phyloP scores from a whole-genome alignment of 2,329 filamentous ascomycete genomes.

The Trichoderma sp. region DNA sequence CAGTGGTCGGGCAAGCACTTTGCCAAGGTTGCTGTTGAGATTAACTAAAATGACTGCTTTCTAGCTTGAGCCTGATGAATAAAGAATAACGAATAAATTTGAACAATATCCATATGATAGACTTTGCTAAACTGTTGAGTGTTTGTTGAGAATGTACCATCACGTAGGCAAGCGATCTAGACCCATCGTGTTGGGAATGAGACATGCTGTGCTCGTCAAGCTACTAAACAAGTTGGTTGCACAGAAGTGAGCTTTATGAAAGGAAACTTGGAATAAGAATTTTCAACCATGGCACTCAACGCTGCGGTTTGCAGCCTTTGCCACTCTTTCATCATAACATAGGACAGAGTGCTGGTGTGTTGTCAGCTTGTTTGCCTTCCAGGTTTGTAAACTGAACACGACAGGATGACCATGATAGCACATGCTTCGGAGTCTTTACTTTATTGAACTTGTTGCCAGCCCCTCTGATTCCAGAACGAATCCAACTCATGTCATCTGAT shows the following conservation, averaged over 20 bases:
- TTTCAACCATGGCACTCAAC: not conserved
- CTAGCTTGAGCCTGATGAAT: not conserved
- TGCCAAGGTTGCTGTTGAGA: slow-evolving; percentile 39
- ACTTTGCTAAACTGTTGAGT: not conserved
- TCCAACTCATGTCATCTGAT: not conserved
- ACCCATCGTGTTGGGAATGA: not conserved
- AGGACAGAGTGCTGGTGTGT: not conserved
- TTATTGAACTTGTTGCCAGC: too few relatives aligned
- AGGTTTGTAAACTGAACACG: not conserved
- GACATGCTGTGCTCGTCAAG: not conserved
- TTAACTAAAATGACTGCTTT: slow-evolving; percentile 21
- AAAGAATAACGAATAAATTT: not conserved
- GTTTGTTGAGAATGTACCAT: not conserved
- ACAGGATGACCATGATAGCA: not conserved
- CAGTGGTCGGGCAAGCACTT: slow-evolving; percentile 38
- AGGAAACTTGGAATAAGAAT: not conserved
- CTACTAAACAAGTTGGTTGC: not conserved
- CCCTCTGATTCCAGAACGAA: not conserved
- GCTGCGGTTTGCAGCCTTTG: not conserved
- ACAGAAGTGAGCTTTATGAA: not conserved
- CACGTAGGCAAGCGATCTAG: not conserved
- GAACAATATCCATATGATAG: too few relatives aligned
- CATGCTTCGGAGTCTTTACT: not conserved
- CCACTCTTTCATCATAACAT: not conserved
- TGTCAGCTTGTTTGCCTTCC: not conserved